Conservation (phyloP, 78 protist genomes). For the Mastigamoeba balamuthi region DNA sequence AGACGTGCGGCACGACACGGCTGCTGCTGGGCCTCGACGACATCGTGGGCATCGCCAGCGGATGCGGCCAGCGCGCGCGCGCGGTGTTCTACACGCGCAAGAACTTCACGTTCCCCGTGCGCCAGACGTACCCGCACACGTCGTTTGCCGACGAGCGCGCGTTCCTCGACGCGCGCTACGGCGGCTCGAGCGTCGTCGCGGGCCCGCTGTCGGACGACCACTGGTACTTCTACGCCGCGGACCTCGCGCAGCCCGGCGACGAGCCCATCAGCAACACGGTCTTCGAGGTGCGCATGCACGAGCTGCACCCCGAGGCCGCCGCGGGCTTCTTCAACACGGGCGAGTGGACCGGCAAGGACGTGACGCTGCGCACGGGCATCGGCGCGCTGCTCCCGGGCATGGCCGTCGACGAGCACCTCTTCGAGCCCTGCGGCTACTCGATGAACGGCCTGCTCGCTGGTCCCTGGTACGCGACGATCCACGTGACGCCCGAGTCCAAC, state of each 20-base stretch:
- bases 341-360: constrained; percentile 31
- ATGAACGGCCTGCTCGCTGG: constrained; percentile 66
- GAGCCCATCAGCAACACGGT: no score
- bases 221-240: constrained; percentile 77
- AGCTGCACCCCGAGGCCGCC: constrained; percentile 55
- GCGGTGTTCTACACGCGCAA: constrained; percentile 62
- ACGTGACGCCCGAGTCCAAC: constrained; percentile 52
- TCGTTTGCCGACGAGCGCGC: constrained; percentile 58
- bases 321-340: constrained; percentile 43
- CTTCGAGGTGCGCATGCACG: constrained; percentile 77
- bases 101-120: constrained; percentile 64
- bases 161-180: constrained; percentile 25
- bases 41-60: constrained; percentile 29
- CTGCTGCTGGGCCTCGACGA: constrained; percentile 55
- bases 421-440: constrained; percentile 93
- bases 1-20: constrained; percentile 90
- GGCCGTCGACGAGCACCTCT: constrained; percentile 56
- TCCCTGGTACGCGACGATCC: constrained; percentile 39
- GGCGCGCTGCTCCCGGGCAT: constrained; percentile 23
- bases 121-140: constrained; percentile 69
- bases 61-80: constrained; percentile 16
- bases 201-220: constrained; percentile 73
- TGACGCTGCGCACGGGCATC: constrained; percentile 29
- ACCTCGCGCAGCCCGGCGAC: neutral
- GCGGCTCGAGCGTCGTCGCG: constrained; percentile 57